A percentile compares a stretch with the other conserved stretches of the same genome.
Conservation (phyloP, 495 filamentous ascomycete species). For the Pseudotulostoma volvatum region DNA sequence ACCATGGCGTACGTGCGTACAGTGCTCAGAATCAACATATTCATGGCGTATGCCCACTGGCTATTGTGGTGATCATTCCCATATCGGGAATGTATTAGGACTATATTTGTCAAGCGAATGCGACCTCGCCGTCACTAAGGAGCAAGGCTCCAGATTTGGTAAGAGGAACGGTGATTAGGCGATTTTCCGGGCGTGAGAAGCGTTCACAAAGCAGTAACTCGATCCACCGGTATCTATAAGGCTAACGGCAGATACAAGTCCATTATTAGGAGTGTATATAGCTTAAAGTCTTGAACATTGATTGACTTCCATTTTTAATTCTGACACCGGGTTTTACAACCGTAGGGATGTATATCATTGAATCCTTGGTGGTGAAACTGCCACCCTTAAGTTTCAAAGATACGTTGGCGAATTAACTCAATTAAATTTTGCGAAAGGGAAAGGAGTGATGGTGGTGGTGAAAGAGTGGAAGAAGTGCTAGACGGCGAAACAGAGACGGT, state of each 20-base stretch:
- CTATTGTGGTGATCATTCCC: neutral
- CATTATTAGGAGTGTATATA: neutral
- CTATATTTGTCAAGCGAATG: neutral
- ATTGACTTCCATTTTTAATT: neutral
- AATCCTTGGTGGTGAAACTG: neutral
- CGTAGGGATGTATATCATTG: neutral
- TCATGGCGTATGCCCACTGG: neutral
- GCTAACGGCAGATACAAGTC: neutral
- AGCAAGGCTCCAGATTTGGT: neutral
- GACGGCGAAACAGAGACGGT: too few species aligned
- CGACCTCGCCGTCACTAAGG: neutral
- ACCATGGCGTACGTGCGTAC: too few species aligned
- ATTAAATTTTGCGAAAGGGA: too few species aligned
- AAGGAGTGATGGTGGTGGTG: too few species aligned
- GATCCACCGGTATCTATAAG: neutral
- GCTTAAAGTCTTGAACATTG: neutral
- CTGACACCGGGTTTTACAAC: neutral
- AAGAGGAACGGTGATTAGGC: neutral
- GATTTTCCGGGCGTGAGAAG: neutral
- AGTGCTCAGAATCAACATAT: too few species aligned
- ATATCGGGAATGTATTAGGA: neutral
- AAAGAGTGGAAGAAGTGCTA: too few species aligned
- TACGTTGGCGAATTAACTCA: neutral
- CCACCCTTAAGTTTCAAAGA: neutral
- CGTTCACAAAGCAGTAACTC: neutral